Percentiles rank a stretch among this genome's conserved stretches.
These are phyloP conservation scores for Parasitella parasitica DNA, from an alignment of 371 early-diverging fungal genomes.

Conservation along the genomic window DNA sequence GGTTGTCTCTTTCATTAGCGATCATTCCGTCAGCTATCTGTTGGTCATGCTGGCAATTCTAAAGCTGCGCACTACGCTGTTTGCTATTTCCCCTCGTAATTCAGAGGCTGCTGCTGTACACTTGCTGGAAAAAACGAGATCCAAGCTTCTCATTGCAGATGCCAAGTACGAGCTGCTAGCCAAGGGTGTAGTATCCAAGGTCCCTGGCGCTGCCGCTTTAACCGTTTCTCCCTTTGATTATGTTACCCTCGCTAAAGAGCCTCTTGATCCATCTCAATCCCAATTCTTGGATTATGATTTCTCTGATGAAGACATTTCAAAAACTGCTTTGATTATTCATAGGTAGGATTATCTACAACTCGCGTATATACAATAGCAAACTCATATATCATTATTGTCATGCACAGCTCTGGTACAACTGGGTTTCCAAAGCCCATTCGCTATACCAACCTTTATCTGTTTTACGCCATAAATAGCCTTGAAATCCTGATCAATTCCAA, in stretches of 20 bases:
- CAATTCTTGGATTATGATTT: not conserved
- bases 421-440: not conserved
- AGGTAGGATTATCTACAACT: constrained; percentile 8
- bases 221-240: not conserved
- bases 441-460: not conserved
- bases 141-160: constrained; percentile 5
- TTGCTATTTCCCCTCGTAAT: constrained; percentile 35
- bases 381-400: not conserved
- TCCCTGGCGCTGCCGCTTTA: not conserved
- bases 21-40: constrained; percentile 21
- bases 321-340: constrained; percentile 11
- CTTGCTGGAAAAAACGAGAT: constrained; percentile 19
- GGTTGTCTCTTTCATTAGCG: constrained; percentile 16
- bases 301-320: not conserved
- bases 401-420: not conserved
- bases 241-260: not conserved
- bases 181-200: not conserved
- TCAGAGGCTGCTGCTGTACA: constrained; percentile 23
- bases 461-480: not conserved
- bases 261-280: not conserved
- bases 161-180: constrained; percentile 16
- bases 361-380: not conserved
- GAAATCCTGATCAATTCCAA: not conserved
- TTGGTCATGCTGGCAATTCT: constrained; percentile 24
- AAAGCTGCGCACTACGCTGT: constrained; percentile 17